Conservation (phyloP, 805 yeast species). For the Debaryomyces maramus region DNA sequence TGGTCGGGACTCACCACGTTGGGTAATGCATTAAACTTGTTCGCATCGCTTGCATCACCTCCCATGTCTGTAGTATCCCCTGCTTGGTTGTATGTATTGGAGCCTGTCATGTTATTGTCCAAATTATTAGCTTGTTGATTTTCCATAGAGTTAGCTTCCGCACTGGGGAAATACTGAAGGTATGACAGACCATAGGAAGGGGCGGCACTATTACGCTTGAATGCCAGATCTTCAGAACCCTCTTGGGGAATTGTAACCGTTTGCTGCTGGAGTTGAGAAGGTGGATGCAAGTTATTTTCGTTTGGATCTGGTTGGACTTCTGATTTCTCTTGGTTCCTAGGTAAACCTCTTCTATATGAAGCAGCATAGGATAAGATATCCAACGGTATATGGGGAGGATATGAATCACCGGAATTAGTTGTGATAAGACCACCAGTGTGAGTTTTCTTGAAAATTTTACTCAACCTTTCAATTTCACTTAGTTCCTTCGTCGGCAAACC, state of each 20-base stretch:
- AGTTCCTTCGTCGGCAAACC: constrained; percentile 20
- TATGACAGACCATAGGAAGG: neutral
- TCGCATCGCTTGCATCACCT: neutral
- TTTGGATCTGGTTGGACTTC: neutral
- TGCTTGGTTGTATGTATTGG: neutral
- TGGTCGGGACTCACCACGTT: constrained; percentile 13
- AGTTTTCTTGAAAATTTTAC: constrained; percentile 3
- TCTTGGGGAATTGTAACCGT: neutral
- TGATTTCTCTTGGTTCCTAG: neutral
- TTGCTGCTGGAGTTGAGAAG: neutral
- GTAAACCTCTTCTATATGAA: constrained; percentile 25
- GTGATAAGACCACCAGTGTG: constrained; percentile 7
- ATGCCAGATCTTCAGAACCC: neutral
- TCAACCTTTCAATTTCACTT: constrained; percentile 19
- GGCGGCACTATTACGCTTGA: neutral
- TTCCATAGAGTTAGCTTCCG: neutral
- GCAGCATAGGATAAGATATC: constrained; percentile 46
- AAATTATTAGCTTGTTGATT: neutral
- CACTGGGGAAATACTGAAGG: constrained; percentile 2
- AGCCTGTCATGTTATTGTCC: constrained; percentile 1
- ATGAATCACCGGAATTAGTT: constrained; percentile 7
- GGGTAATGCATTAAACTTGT: neutral
- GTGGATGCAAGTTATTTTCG: neutral
- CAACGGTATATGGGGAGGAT: constrained; percentile 29
- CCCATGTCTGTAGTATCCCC: neutral